Evolutionary conservation across 2,329 filamentous ascomycete species (phyloP), one percentile per base, ranked within the genome.

Genomic region (Xylariaceae sp.): DNA sequence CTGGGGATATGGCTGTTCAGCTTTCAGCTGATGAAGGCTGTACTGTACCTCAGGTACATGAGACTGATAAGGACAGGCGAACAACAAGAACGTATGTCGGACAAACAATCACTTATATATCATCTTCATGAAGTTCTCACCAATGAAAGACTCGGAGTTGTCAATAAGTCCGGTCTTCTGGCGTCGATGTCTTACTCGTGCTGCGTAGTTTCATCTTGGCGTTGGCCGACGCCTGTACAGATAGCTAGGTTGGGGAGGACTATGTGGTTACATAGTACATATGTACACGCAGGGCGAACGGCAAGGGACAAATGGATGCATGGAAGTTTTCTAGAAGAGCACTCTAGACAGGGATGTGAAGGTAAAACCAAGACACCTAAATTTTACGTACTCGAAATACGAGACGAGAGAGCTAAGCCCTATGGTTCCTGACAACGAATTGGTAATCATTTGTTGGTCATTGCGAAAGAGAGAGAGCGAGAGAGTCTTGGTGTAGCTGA

Each of bases 371-470:
- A 26, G 23, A 26, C 9, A 26, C 23, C 4, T 26, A 51, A 45
- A 21, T 55, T 46, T 61, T 57, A 59, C 52, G 60, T 56, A 60
- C 45, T 53, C 29, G 41, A 50, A 50, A 58, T 20, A 32, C 42
- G 49, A 32, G 42, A 54, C 20, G 41, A 44, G 42, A 42, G 23
- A 40, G 40, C 29, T 48, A 50, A 55, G 50, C 48, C 52, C 37
- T 59, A 46, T 32, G 32, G 12, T 6, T 26, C 19, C 20, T 44
- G 43, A 21, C 20, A 48, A n/a, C n/a, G n/a, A n/a, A 40, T 48
- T 48, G 32, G 32, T 21, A 44, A 43, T 37, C 32, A 12, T 37
- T 14, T 16, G 32, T 37, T 37, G 3, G 32, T 37, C 32, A 37
- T 10, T 14, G 12, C 32, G 14, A 16, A 10, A 37, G 32, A 37